Base-by-base conservation (phyloP, 202 grass and related monocot species). In the Dendrocalamus latiflorus region DNA sequence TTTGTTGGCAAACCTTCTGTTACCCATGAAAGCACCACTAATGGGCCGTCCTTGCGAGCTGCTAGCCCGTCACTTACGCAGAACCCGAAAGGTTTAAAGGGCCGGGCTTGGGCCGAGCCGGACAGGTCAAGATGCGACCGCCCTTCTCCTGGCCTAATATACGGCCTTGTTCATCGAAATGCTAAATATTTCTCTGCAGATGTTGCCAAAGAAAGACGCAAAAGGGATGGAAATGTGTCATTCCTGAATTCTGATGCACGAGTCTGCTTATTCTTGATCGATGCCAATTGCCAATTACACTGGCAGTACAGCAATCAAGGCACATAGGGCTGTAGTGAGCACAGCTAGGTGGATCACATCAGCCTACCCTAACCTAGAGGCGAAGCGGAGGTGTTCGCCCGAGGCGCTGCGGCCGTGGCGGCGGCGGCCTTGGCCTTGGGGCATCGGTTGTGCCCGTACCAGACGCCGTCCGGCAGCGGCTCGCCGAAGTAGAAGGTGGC, bases 361-460 rank as follows among this genome's bases (percentile, higher is more conserved):
- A 11, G 42, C 37, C 37, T 39, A 39, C 37, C 4, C 39, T 79
- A 77, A n/a, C 64, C 82, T 6, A 39, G 54, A 57, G 75, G 66
- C 15, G 75, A 53, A 33, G 55, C 66, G 5, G 79, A 83, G 45
- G 63, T 33, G 85, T 39, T 56, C 45, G 65, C 50, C 41, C 9
- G 34, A 36, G 34, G 5, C 5, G 34, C 34, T 6, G 5, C 34
- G 34, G 5, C 5, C 34, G 50, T 18, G n/a, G 41, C 54, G 54
- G 42, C 45, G 16, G 45, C 14, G 1, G 1, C 49, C 38, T 8
- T 39, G 12, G 81, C 62, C 76, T 70, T 84, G 76, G 86, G 81
- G 81, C 94, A 97, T 12, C 88, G 70, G 72, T 94, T 80, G 34
- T 91, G 90, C 43, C 95, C 95, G 75, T 84, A 90, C 90, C 92